phyloP scores from a whole-genome alignment of 164 flowering plant species.

The Magnolia kwangsiensis region DNA sequence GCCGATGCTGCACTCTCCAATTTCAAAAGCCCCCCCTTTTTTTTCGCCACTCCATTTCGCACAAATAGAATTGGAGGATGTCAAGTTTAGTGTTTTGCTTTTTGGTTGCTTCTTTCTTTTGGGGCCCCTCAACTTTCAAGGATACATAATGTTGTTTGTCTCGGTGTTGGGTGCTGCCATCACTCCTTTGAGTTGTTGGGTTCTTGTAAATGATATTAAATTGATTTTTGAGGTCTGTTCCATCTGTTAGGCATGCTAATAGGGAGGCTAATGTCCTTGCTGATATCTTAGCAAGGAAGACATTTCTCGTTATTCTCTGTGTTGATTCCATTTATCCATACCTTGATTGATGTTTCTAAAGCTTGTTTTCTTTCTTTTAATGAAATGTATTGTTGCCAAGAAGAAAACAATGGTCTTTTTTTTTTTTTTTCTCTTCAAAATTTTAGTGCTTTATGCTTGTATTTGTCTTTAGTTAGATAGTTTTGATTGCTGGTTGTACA shows the following conservation, averaged over 20 bases:
- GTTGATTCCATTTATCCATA: background rate
- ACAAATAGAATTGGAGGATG: background rate
- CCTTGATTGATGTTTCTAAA: background rate
- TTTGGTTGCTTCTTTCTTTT: background rate
- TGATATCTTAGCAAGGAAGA: background rate
- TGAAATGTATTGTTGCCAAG: background rate
- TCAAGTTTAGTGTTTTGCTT: background rate
- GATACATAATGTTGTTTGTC: background rate
- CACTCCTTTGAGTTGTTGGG: background rate
- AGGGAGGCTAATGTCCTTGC: background rate
- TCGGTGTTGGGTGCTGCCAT: background rate
- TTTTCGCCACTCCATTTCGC: too few relatives aligned
- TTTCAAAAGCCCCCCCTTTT: too few relatives aligned
- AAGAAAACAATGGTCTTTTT: background rate
- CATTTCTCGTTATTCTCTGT: background rate
- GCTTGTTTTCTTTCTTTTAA: background rate
- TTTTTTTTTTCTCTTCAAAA: background rate
- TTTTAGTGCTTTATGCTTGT: background rate
- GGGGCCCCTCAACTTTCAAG: background rate
- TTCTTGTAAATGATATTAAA: too few relatives aligned
- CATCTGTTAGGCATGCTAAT: background rate
- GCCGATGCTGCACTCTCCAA: too few relatives aligned
- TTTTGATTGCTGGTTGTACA: too few relatives aligned
- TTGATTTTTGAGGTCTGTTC: background rate
- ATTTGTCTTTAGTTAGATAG: background rate